A percentile compares a stretch with the other conserved stretches of the same genome.
These are phyloP conservation scores for Lepidopterella palustris DNA, from an alignment of 495 filamentous ascomycete genomes.

Conservation along the genomic window DNA sequence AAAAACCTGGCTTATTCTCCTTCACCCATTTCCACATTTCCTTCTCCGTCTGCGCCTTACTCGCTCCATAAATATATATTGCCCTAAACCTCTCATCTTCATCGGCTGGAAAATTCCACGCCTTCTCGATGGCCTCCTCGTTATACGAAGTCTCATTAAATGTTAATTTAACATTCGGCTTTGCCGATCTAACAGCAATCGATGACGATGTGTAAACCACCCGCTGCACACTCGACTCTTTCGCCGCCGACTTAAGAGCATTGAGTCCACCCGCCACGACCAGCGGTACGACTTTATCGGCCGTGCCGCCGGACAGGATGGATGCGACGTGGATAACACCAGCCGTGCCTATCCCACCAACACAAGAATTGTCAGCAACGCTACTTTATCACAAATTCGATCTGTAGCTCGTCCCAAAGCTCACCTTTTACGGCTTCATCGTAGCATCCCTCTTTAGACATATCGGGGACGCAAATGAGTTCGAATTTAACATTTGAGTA, in stretches of 20 bases:
- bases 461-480: conserved; percentile 8
- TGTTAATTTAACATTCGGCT: conserved; percentile 26
- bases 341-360: conserved; percentile 4
- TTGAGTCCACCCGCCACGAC: conserved; percentile 38
- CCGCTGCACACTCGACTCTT: conserved; percentile 41
- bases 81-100: not conserved
- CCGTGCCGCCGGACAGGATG: conserved; percentile 35
- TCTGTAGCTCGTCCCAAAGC: not conserved
- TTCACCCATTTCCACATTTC: conserved; percentile 28
- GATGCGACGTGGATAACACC: conserved; percentile 44
- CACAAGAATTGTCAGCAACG: not conserved
- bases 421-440: conserved; percentile 25
- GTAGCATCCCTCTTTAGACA: conserved; percentile 5
- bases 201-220: conserved; percentile 52
- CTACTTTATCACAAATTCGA: not conserved
- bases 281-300: conserved; percentile 39
- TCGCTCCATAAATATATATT: conserved; percentile 24
- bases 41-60: conserved; percentile 27
- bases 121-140: conserved; percentile 38
- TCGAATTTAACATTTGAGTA: conserved; percentile 9
- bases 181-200: conserved; percentile 35
- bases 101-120: conserved; percentile 41
- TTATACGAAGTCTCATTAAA: conserved; percentile 46
- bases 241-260: conserved; percentile 42
- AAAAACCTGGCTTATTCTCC: conserved; percentile 18